Evolutionary conservation across 306 rosid genomes (phyloP), one percentile per base, ranked within the genome.

Genomic region (Geum urbanum): DNA sequence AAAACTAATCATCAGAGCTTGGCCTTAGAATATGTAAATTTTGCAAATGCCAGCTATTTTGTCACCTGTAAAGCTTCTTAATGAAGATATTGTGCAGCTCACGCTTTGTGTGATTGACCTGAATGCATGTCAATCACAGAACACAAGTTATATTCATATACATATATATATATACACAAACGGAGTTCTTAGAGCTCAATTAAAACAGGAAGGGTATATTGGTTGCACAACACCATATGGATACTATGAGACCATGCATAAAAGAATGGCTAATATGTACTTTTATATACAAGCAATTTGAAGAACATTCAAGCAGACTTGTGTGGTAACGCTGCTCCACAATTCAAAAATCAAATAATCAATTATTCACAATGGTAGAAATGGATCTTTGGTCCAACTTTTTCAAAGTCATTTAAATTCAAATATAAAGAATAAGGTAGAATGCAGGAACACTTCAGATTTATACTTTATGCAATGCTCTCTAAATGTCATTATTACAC

Each of bases 61-160:
- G 66, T 73, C 71, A 95, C 99, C 96, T 82, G 85, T 95, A 95
- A 63, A 95, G 96, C 85, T 91, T 95, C 81, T 74, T 87, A 57
- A 95, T 95, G 87, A 95, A 91, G 51, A 91, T 88, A 66, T 91
- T 95, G 91, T 95, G 99, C 78, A 95, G 86, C 79, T 89, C 96
- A 63, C 97, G 88, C 83, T 91, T 95, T 49, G 96, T 81, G 82
- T 95, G 91, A 83, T 91, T 83, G 75, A 95, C 99, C 99, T 95
- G 82, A 75, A 77, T 59, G 43, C n/a, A 63, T 48, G 44, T 11
- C 64, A 70, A 70, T 48, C 76, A 27, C 35, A 64, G 32, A 70
- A 54, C 61, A 41, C 74, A 32, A 37, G 18, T 51, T 35, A 62
- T 16, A 32, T 7, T 32, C 37, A 32, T 32, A 1, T 15, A 15